Base-by-base conservation (phyloP, 176 grass and related monocot species). In the Avena sativa region DNA sequence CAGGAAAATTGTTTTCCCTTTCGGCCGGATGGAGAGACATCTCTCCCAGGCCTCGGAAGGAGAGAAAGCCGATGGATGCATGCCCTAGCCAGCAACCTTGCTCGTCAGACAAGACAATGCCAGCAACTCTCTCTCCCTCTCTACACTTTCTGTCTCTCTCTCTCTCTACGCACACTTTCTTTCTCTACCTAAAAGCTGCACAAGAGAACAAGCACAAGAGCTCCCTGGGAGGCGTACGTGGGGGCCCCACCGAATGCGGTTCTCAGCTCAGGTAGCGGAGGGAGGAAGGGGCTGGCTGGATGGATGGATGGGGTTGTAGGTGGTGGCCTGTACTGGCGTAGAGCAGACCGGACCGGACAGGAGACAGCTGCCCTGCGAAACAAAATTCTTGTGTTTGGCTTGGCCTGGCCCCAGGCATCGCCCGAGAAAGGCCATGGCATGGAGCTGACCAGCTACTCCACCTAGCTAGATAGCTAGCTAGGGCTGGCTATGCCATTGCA, bases 21-120 rank as follows among this genome's bases (percentile, higher is more conserved):
- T 79, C 80, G 69, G 69, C 69, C 17, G 8, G 69, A 20, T 15
- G 20, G 69, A n/a, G 68, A 4, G 38, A 44, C 68, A 71, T 5
- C 68, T 10, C 68, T 67, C 28, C 15, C 65, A 12, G 79, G 79
- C 72, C 74, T 89, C 78, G 90, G 79, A 92, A 43, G 87, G 57
- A 66, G 83, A 89, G 87, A 88, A 92, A 92, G 90, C 79, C 82
- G 80, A 23, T n/a, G 25, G 62, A 79, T 85, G 81, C 82, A 85
- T 15, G 83, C 83, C 40, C 76, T 64, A 52, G 78, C 51, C 14
- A 11, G 14, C 61, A 1, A 14, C 7, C 48, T 47, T 44, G 70
- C 36, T n/a, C 40, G 8, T 47, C 20, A 72, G 71, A 49, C 20
- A 50, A 10, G 71, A 50, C 71, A 74, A 74, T 15, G n/a, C 71